Evolutionary conservation across 2,329 filamentous ascomycete genomes (phyloP), one percentile per base, ranked within the genome.

Genomic region (Magnaporthiopsis incrustans): DNA sequence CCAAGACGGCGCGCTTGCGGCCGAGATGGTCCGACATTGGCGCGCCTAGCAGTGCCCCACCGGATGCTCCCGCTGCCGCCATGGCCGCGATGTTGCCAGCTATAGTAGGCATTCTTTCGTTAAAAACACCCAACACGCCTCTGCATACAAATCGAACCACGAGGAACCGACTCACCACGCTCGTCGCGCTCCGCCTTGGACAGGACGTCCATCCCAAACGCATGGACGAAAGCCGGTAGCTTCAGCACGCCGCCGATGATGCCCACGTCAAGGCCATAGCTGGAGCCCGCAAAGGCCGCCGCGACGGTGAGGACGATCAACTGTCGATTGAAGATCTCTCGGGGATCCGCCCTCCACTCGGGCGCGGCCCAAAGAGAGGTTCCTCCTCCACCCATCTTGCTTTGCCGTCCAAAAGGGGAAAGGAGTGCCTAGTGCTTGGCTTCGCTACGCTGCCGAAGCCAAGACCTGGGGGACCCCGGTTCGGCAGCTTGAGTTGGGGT

Each of bases 171-270:
- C 61, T 57, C 57, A 68, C 67, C 62, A 60, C 65, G 64, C n/a
- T 70, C 67, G 60, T 77, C 73, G 7, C 70, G 69, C 44, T 68
- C 71, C 14, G 67, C 68, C 59, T 69, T 63, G 26, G 68, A 69
- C 8, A 77, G 66, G 11, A 68, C 65, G 57, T 72, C 72, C 22
- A 76, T 64, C 0, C 75, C 75, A 64, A 77, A 76, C 0, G 76
- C 72, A 64, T 68, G 70, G 38, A 70, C 67, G 67, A 77, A 77
- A 6, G 73, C 73, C 1, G 73, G 69, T 6, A 77, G 70, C 1
- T 73, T 76, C 57, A 77, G 63, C 33, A 76, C 73, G 4, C 75
- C 76, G 1, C 75, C 75, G 44, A 77, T 77, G 57, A 77, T 77
- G 25, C 75, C 75, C 57, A 74, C 72, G 60, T 77, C 76, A 53